phyloP scores from a whole-genome alignment of 495 filamentous ascomycete species.

The Penicillium taxi region DNA sequence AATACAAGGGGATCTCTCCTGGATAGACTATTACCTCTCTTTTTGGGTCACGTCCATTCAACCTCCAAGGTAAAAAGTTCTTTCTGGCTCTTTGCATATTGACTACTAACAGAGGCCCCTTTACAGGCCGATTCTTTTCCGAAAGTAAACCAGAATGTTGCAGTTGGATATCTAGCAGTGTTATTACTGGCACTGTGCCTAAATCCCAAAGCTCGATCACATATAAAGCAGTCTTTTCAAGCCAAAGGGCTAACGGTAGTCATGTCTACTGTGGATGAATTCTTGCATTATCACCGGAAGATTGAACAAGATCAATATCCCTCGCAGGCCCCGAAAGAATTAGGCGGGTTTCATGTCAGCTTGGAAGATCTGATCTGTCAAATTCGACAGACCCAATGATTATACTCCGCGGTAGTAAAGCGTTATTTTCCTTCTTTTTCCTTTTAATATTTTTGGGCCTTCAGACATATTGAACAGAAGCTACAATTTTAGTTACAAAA shows the following conservation, averaged over 20 bases:
- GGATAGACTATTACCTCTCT: conserved; percentile 37
- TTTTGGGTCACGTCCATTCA: conserved; percentile 29
- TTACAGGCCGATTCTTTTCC: conserved; percentile 72
- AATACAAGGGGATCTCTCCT: conserved; percentile 24
- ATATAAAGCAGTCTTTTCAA: conserved; percentile 46
- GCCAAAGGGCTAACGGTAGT: conserved; percentile 54
- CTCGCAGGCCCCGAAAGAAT: conserved; percentile 17
- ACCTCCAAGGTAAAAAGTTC: conserved; percentile 38
- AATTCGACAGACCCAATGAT: conserved; percentile 17
- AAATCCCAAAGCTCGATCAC: conserved; percentile 39
- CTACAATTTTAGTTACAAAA: too few species aligned
- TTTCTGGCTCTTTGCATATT: neutral
- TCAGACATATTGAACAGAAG: too few species aligned
- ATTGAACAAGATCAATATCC: conserved; percentile 48
- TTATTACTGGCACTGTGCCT: conserved; percentile 74
- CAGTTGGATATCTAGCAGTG: conserved; percentile 83
- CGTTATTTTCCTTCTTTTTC: neutral
- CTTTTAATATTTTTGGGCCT: too few species aligned
- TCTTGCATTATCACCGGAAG: conserved; percentile 66
- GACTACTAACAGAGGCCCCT: conserved; percentile 2
- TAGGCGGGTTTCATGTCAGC: conserved; percentile 48
- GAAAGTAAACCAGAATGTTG: conserved; percentile 78
- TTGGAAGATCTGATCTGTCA: conserved; percentile 44
- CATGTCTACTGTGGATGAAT: conserved; percentile 77
- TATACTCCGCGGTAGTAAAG: neutral